Evolutionary conservation across 225 moss, liverwort and hornwort genomes (phyloP).

Genomic region (Sphagnum contortum): DNA sequence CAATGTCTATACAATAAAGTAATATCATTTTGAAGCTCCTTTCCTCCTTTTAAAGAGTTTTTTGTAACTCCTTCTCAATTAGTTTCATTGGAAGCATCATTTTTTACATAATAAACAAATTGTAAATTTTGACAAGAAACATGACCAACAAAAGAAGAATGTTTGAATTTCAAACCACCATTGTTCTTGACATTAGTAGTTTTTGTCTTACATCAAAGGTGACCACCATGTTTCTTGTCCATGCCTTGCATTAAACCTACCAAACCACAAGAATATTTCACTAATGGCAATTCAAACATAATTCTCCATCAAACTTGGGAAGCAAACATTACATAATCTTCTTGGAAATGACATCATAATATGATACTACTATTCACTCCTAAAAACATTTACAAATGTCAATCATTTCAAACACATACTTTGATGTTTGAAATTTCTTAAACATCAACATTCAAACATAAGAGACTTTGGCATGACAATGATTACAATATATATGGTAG

Average conservation of each 20-base stretch:
- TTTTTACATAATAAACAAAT: background rate
- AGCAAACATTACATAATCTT: background rate
- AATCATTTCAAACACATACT: no score
- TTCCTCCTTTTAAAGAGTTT: background rate
- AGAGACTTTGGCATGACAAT: no score
- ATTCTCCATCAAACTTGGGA: background rate
- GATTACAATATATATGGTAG: background rate
- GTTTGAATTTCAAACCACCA: background rate
- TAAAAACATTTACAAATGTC: background rate
- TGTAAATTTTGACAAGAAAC: background rate
- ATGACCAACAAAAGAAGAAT: no score
- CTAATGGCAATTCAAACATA: background rate
- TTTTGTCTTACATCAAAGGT: constrained; percentile 1
- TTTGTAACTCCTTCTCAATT: background rate
- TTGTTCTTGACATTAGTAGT: constrained; percentile 1
- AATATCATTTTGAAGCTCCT: background rate
- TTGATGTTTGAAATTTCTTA: no score
- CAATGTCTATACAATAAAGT: background rate
- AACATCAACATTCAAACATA: no score
- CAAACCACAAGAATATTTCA: background rate
- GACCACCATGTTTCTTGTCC: constrained; percentile 4
- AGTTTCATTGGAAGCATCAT: background rate
- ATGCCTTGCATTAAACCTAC: background rate
- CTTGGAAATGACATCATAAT: background rate
- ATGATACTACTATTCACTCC: background rate